phyloP scores from a whole-genome alignment of 1,284 basidiomycete genomes.

The Tremellales sp. region DNA sequence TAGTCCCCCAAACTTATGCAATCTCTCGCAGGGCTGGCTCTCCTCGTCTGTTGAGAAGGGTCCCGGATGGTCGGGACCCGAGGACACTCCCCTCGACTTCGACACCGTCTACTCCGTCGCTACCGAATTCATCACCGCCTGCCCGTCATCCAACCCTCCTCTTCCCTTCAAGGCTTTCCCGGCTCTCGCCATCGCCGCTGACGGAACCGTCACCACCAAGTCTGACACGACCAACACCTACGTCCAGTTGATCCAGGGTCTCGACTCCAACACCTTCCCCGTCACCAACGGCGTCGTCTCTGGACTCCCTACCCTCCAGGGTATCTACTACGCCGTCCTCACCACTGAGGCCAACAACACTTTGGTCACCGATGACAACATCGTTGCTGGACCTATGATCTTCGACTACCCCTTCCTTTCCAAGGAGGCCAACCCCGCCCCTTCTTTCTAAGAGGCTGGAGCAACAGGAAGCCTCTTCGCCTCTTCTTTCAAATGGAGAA shows the following conservation, averaged over 20 bases:
- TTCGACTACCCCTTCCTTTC: slow-evolving; percentile 32
- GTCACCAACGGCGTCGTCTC: slow-evolving; percentile 41
- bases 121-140: slow-evolving; percentile 39
- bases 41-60: slow-evolving; percentile 52
- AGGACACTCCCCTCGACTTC: slow-evolving; percentile 54
- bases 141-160: slow-evolving; percentile 46
- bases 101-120: slow-evolving; percentile 51
- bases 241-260: slow-evolving; percentile 47
- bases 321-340: slow-evolving; percentile 50
- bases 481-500: slow-evolving; percentile 1
- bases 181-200: slow-evolving; percentile 44
- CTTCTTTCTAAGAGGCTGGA: slow-evolving; percentile 23
- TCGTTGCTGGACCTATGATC: slow-evolving; percentile 46
- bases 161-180: slow-evolving; percentile 51
- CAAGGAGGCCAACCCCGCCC: slow-evolving; percentile 29
- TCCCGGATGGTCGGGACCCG: slow-evolving; percentile 57
- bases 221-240: slow-evolving; percentile 36
- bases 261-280: slow-evolving; percentile 37
- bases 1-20: not conserved
- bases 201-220: slow-evolving; percentile 35
- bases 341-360: slow-evolving; percentile 31
- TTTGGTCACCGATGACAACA: slow-evolving; percentile 43
- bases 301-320: slow-evolving; percentile 46
- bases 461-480: too few relatives aligned
- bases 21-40: slow-evolving; percentile 51